Evolutionary conservation across 1,139 yeast genomes (phyloP).

Genomic region (Pichia sp.): DNA sequence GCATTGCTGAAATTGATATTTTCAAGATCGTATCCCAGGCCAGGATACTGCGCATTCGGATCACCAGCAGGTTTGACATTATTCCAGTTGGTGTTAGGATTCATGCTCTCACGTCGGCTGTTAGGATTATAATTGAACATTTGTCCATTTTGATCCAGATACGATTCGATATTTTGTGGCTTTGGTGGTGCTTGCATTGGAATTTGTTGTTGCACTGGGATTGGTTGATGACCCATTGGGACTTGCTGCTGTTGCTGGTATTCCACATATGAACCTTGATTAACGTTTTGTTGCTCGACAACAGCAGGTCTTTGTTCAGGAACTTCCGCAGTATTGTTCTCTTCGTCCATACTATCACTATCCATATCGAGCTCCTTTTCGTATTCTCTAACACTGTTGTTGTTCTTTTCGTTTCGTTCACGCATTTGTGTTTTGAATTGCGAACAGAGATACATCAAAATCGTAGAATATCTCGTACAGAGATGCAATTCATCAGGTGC

Average conservation of each 20-base stretch:
- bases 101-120: background rate
- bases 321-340: background rate
- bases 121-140: background rate
- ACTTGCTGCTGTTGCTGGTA: no score
- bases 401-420: conserved; percentile 20
- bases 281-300: background rate
- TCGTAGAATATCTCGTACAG: conserved; percentile 78
- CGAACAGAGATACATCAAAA: conserved; percentile 72
- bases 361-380: conserved; percentile 24
- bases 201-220: no score
- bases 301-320: background rate
- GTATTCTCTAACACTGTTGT: conserved; percentile 27
- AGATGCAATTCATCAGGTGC: conserved; percentile 89
- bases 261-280: no score
- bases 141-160: conserved; percentile 1
- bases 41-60: background rate
- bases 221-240: no score
- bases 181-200: no score
- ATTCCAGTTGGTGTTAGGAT: background rate
- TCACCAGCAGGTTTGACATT: background rate
- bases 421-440: conserved; percentile 54
- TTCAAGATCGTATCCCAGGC: conserved; percentile 1
- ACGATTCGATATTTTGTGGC: background rate
- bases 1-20: conserved; percentile 19
- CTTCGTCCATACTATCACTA: background rate